Evolutionary conservation across 2,329 filamentous ascomycete species (phyloP), one percentile per base, ranked within the genome.

Genomic region (Dryadomyces quercus-mongolicae): DNA sequence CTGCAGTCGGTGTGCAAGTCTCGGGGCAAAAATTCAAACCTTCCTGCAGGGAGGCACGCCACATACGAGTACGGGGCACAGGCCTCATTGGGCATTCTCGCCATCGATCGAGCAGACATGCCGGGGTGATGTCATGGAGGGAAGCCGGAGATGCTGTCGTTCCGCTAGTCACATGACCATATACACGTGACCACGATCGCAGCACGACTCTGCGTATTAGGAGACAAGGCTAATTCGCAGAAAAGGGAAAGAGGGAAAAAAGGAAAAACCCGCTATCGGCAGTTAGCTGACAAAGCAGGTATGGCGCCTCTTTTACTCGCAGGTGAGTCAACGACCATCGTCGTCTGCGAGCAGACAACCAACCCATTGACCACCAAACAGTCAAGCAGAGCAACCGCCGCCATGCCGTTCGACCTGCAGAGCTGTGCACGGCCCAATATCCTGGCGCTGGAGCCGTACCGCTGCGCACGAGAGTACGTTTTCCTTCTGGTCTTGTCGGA

Each of bases 351-450:
- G 18, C 48, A 15, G 12, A 25, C 48, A 34, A 38, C 47, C 48
- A 34, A 38, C 47, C 16, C 16, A 18, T n/a, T 10, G 8, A 34
- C 21, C 25, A 31, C 25, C 25, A 31, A 15, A n/a, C 22, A 6
- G 6, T 36, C 15, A 4, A n/a, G 31, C 47, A 36, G n/a, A 20
- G 36, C 48, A 56, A 44, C 16, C 13, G 45, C 50, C 55, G 65
- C 57, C 55, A 75, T 80, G 38, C 73, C 83, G 36, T 91, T 91
- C 68, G 80, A 89, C 65, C 72, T 92, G 52, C 72, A 85, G 62
- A 85, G 78, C 58, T 91, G 86, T 65, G 86, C 85, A 44, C 78
- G 87, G 61, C 77, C 84, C 46, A 92, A 91, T 68, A 90, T 92
- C 57, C 71, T 91, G 60, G 76, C 83, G 58, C 73, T 92, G 49